A percentile compares a stretch with the other conserved stretches of the same genome.
Conservation (phyloP, 1,139 yeast genomes). For the Suzukiozyma palmioleophila region DNA sequence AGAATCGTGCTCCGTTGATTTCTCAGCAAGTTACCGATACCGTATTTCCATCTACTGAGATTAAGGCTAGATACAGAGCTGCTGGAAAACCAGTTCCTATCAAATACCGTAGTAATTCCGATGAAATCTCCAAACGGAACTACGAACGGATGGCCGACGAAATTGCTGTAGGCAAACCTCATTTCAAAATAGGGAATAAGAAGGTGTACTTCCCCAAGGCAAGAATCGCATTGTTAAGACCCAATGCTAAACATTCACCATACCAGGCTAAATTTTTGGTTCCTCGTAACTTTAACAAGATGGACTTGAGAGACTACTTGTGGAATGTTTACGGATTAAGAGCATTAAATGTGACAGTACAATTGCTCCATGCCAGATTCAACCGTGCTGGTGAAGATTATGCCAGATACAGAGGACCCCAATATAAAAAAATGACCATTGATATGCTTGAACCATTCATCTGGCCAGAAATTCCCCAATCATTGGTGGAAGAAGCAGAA, state of each 20-base stretch:
- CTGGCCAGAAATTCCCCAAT: conserved; percentile 71
- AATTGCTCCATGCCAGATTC: conserved; percentile 72
- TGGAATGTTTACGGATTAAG: conserved; percentile 85
- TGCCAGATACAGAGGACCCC: conserved; percentile 75
- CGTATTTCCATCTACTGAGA: conserved; percentile 37
- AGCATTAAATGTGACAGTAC: conserved; percentile 83
- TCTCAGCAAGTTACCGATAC: conserved; percentile 39
- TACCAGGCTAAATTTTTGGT: conserved; percentile 93
- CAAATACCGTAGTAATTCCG: conserved; percentile 32
- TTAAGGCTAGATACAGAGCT: conserved; percentile 29
- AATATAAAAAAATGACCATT: conserved; percentile 89
- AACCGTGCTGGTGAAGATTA: conserved; percentile 55
- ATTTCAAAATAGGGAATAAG: conserved; percentile 73
- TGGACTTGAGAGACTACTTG: conserved; percentile 86
- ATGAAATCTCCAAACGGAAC: conserved; percentile 36
- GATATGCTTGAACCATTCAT: conserved; percentile 91
- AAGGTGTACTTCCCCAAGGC: conserved; percentile 81
- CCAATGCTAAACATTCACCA: conserved; percentile 92
- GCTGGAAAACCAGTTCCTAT: conserved; percentile 44
- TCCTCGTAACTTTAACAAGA: conserved; percentile 84
- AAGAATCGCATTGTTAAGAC: conserved; percentile 70
- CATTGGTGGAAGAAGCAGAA: conserved; percentile 20
- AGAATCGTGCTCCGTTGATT: conserved; percentile 35
- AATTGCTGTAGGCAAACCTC: conserved; percentile 64
- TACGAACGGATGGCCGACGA: conserved; percentile 47